Base-by-base conservation (phyloP, 805 yeast genomes). In the Wickerhamiella dianesei region DNA sequence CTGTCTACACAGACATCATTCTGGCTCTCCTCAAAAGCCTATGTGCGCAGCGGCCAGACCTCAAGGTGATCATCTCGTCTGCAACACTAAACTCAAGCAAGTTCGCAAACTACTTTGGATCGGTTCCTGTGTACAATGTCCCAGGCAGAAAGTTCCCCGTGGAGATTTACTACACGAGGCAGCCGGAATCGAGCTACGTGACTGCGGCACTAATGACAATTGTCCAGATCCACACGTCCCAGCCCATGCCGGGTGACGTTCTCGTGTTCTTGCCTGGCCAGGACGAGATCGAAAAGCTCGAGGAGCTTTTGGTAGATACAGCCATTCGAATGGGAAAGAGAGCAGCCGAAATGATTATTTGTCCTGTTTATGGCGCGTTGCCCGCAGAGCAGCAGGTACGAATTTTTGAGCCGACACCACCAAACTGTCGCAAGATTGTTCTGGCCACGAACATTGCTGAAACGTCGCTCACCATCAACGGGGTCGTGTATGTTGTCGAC, bases 401-500 rank as follows among this genome's bases (percentile, higher is more conserved):
- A 52, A 88, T 92, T 42, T 92, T 92, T 63, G 94, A 84, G 56
- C 85, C 94, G 1, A 80, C 96, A 0, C 95, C 95, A 0, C 63
- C 66, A 16, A 86, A 85, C 1, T 18, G 43, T 16, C 50, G 98
- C 45, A 92, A 92, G 60, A 94, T 88, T 3, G 85, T 92, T 6
- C 68, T 92, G 47, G 97, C 98, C 0, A 92, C 98, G 1, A 89
- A 89, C 57, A 92, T 89, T 55, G 98, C 97, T 0, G 98, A 89
- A 64, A 92, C 98, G 0, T 89, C 97, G 6, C 77, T 92, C 56
- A 92, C 98, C 2, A 88, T 92, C 50, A 96, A 89, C 62, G 96
- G 96, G 12, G 82, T 92, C 35, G 80, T 72, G 53, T 92, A 79
- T 59, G 98, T 92, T 29, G 76, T 92, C 21, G 98, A 92, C 59